phyloP scores from a whole-genome alignment of 2,329 filamentous ascomycete species.

The Fusarium metavorans region DNA sequence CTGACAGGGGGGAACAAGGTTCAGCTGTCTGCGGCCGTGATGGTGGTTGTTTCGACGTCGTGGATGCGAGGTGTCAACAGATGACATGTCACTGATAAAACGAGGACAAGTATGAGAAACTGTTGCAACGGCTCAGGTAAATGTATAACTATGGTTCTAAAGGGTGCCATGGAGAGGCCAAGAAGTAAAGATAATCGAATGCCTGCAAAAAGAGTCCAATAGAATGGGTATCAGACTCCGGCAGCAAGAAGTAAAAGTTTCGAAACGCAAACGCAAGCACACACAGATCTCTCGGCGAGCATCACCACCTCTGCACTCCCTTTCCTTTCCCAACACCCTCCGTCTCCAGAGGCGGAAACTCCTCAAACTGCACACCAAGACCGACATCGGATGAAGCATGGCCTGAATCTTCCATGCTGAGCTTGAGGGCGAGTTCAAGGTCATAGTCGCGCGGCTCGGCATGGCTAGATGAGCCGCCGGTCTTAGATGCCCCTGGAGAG shows the following conservation, averaged over 20 bases:
- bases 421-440: constrained; percentile 68
- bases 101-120: neutral
- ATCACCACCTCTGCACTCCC: constrained; percentile 47
- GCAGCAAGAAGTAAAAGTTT: neutral
- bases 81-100: neutral
- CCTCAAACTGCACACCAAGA: constrained; percentile 44
- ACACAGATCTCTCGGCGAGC: neutral
- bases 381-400: constrained; percentile 16
- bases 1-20: constrained; percentile 1
- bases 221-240: neutral
- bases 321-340: constrained; percentile 61
- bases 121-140: neutral
- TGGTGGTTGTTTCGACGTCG: constrained; percentile 1
- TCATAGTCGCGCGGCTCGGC: constrained; percentile 62
- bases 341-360: constrained; percentile 56
- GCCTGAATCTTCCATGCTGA: constrained; percentile 70
- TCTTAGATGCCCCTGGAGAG: constrained; percentile 53
- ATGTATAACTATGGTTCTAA: neutral
- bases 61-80: neutral
- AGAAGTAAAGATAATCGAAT: neutral
- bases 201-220: neutral
- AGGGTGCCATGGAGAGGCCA: neutral
- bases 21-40: neutral
- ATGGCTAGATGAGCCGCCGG: constrained; percentile 31
- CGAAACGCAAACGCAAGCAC: constrained; percentile 3